Conservation (phyloP, 192 early-diverging fungal genomes). For the Backusella westeae region DNA sequence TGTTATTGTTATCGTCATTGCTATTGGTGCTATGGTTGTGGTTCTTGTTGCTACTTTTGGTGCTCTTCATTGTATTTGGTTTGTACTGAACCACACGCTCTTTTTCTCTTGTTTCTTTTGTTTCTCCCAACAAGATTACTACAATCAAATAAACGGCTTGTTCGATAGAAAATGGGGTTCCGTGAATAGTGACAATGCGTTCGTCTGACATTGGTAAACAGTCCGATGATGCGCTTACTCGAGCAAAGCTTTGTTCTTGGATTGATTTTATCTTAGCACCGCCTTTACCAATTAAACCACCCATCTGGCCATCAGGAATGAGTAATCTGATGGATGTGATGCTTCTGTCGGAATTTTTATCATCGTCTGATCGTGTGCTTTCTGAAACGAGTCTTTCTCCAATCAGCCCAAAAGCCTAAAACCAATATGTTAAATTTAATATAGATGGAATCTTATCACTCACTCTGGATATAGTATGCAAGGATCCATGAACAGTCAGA, state of each 20-base stretch:
- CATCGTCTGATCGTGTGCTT: constrained; percentile 43
- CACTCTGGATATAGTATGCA: constrained; percentile 67
- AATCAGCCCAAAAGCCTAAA: constrained; percentile 61
- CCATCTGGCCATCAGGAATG: constrained; percentile 84
- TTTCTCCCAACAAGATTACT: constrained; percentile 70
- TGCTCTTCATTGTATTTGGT: constrained; percentile 43
- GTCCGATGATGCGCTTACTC: constrained; percentile 80
- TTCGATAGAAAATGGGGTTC: constrained; percentile 79
- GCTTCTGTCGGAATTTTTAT: background rate
- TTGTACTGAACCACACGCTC: constrained; percentile 70
- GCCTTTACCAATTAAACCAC: constrained; percentile 85
- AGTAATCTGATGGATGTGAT: constrained; percentile 75
- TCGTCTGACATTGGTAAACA: constrained; percentile 89
- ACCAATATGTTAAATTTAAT: background rate
- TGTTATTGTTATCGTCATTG: background rate
- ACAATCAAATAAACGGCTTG: constrained; percentile 82
- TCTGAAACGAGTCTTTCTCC: constrained; percentile 70
- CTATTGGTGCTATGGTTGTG: background rate
- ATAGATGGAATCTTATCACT: background rate
- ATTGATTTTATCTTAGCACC: constrained; percentile 91
- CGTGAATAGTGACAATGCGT: constrained; percentile 80
- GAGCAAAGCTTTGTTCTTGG: constrained; percentile 84
- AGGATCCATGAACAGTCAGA: constrained; percentile 67
- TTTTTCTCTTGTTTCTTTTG: constrained; percentile 62
- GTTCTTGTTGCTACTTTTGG: background rate